Base-by-base conservation (phyloP, 1,284 basidiomycete species). In the Chalciporus sp. region DNA sequence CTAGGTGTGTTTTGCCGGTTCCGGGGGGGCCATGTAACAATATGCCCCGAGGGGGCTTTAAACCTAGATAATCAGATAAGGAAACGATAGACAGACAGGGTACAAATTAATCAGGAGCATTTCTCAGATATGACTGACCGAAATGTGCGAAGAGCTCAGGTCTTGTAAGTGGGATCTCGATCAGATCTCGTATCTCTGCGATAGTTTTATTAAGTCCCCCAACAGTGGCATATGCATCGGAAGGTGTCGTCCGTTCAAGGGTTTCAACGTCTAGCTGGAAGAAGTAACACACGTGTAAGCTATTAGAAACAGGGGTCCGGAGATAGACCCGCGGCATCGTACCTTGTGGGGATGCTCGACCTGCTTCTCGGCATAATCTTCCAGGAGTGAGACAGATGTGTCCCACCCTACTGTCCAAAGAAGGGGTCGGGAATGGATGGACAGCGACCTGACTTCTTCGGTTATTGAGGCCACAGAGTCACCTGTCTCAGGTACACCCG, bases 1-100 rank as follows among this genome's bases (percentile, higher is more conserved):
- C 94, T 2, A 97, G 78, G 60, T 95, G 92, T 0, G 95, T 97
- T 74, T 97, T 98, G 12, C 95, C 95, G 5, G 95, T 98, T 19
- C 95, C 95, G 1, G 95, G 93, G 16, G 94, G 94, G 14, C 95
- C 95, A 70, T 96, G 89, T 1, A 98, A 81, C 6, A 97, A 80
- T 40, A 98, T 87, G 8, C 95, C 95, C 45, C 90, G 84, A 9
- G 94, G 94, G 12, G 95, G 94, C 61, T 91, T 94, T 26, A 97
- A 78, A 17, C 88, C 90, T 92, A 61, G 20, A 46, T 55, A 51
- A 54, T 49, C 57, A 40, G 31, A 27, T 41, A 23, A 48, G 48
- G 27, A 27, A 27, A 27, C 29, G 44, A 44, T 57, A 44, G n/a
- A n/a, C n/a, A n/a, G n/a, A n/a, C 27, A 55, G 42, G 46, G 50